phyloP scores from a whole-genome alignment of 140 eudicot species.

The Oenanthe javanica region DNA sequence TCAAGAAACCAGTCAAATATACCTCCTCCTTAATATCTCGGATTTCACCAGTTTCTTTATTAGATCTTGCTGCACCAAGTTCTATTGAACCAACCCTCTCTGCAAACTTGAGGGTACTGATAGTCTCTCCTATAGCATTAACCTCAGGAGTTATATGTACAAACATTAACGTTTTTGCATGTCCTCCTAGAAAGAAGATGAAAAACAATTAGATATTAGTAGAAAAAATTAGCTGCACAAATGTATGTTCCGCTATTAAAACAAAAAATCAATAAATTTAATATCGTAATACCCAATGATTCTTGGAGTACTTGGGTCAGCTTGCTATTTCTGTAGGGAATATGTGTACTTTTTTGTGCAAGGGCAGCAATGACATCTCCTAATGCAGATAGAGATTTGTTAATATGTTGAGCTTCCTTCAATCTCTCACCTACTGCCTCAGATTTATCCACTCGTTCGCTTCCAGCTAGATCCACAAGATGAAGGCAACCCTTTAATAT shows the following conservation, averaged over 20 bases:
- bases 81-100: constrained; percentile 94
- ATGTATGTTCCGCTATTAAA: background rate
- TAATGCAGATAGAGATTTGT: constrained; percentile 83
- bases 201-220: background rate
- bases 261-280: background rate
- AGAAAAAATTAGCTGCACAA: background rate
- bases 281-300: constrained; percentile 51
- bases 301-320: constrained; percentile 99
- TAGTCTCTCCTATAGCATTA: constrained; percentile 88
- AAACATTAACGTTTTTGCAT: constrained; percentile 94
- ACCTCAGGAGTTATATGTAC: constrained; percentile 88
- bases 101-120: constrained; percentile 90
- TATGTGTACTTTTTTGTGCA: constrained; percentile 89
- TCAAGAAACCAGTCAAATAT: constrained; percentile 12
- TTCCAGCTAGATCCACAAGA: constrained; percentile 97
- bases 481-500: constrained; percentile 83
- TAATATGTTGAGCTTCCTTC: constrained; percentile 95
- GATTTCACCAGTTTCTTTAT: constrained; percentile 78
- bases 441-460: constrained; percentile 92
- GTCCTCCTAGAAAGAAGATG: constrained; percentile 56
- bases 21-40: constrained; percentile 95
- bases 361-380: constrained; percentile 98
- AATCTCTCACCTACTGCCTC: constrained; percentile 95
- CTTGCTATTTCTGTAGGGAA: constrained; percentile 96
- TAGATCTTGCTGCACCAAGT: constrained; percentile 88